A percentile compares a stretch with the other conserved stretches of the same genome.
Conservation (phyloP, 139 green algal genomes). For the Desmodesmus armatus region DNA sequence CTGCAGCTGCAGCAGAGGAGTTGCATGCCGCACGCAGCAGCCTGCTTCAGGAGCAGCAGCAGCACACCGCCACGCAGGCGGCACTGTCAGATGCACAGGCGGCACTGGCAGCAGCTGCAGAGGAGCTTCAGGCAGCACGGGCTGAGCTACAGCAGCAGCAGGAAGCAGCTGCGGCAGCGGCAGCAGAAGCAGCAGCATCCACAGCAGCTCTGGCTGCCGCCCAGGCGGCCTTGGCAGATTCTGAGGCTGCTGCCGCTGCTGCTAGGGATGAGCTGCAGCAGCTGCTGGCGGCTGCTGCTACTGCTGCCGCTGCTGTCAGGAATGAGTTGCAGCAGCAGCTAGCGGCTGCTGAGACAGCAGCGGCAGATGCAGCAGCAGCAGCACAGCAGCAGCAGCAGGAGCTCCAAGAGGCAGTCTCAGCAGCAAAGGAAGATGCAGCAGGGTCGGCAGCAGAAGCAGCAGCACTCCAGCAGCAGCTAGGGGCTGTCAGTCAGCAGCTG, state of each 20-base stretch:
- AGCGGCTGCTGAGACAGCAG: not conserved
- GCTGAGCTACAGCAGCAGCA: constrained; percentile 27
- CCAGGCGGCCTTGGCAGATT: too few relatives aligned
- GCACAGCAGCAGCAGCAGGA: not conserved
- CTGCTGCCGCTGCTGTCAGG: too few relatives aligned
- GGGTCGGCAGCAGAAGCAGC: not conserved
- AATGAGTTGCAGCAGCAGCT: constrained; percentile 20
- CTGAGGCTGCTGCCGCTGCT: too few relatives aligned
- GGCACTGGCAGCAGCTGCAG: constrained; percentile 8
- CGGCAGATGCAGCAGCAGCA: constrained; percentile 3
- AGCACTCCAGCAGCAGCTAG: constrained; percentile 27
- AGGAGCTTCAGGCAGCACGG: not conserved
- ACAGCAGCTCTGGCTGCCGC: too few relatives aligned
- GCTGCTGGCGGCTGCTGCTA: too few relatives aligned
- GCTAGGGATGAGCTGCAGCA: constrained; percentile 12
- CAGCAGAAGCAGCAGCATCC: too few relatives aligned
- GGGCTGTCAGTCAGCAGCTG: too few relatives aligned
- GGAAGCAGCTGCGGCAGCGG: not conserved
- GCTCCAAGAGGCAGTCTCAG: not conserved
- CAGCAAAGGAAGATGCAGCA: not conserved
- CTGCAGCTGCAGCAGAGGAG: too few relatives aligned
- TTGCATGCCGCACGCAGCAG: too few relatives aligned
- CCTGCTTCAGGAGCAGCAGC: not conserved
- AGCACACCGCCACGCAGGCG: not conserved
- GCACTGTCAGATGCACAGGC: not conserved